Base-by-base conservation (phyloP, 768 basidiomycete genomes). In the Mycena polygramma region DNA sequence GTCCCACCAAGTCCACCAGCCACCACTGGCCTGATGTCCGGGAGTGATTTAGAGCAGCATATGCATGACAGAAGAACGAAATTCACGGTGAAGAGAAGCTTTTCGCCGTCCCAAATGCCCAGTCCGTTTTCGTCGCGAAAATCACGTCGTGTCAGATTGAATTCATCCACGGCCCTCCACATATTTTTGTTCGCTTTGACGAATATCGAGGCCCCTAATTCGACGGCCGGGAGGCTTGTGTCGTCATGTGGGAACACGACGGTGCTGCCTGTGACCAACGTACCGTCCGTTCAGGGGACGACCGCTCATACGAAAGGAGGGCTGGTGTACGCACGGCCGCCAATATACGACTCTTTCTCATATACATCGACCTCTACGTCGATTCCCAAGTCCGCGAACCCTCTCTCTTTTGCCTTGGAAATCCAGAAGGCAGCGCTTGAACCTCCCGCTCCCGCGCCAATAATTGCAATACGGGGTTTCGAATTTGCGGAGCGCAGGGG, bases 361-460 rank as follows among this genome's bases (percentile, higher is more conserved):
- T 93, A 97, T 6, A 98, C 88, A 75, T 97, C 95, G 17, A 98
- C 85, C 60, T 93, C 90, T 4, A 94, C 84, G 65, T 92, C 85
- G 41, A 94, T 73, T 4, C 88, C 90, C 2, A 30, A 6, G 30
- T 30, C 30, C 30, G 30, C 30, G 66, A 86, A 90, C 30, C 92
- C 84, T 72, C 30, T 30, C 30, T 93, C 86, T 74, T 91, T 91
- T 35, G 92, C 93, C 77, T 92, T 92, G 22, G 88, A 87, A 62
- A 97, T 90, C 91, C 95, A 94, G 76, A 89, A 94, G 3, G 90
- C 95, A 24, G 95, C 93, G 30, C 94, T 92, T 19, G 89, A 89
- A 11, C 96, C 96, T 13, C 86, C 94, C 17, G 96, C 95, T 35
- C 96, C 96, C 0, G 96, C 96, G 20, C 96, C 96, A 63, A 98